Percentiles rank a stretch among this genome's conserved stretches.
phyloP scores from a whole-genome alignment of 257 asterid genomes.

The Solanum ahanhuiri region DNA sequence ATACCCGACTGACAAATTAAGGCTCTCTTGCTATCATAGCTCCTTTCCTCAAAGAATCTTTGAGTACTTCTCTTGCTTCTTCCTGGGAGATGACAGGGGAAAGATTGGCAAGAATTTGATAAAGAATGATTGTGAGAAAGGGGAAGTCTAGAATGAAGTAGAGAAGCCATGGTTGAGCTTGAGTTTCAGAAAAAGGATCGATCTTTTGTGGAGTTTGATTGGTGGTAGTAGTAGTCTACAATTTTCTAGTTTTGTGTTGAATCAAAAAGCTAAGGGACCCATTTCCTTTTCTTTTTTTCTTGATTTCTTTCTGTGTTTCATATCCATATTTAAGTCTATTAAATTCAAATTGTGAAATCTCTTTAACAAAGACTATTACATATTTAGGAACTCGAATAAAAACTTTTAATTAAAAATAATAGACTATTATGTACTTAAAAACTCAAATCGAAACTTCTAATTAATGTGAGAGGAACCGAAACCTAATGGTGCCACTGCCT shows the following conservation, averaged over 20 bases:
- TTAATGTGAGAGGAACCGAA: rapidly evolving
- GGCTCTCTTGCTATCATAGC: conserved; percentile 3
- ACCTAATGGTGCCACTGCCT: neutral
- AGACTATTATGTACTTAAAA: rapidly evolving
- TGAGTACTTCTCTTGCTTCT: neutral
- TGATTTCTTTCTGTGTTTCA: rapidly evolving
- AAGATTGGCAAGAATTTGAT: conserved; percentile 4
- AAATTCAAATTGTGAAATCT: rapidly evolving
- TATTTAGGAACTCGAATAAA: rapidly evolving
- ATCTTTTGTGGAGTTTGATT: conserved; percentile 1
- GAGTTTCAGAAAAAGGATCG: neutral
- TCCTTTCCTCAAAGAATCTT: neutral
- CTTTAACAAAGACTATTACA: too few relatives aligned
- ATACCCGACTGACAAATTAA: conserved; percentile 28
- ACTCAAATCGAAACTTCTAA: rapidly evolving
- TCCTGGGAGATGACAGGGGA: neutral
- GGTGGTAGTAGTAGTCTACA: neutral
- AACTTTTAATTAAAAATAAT: rapidly evolving
- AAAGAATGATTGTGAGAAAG: conserved; percentile 14
- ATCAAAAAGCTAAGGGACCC: neutral
- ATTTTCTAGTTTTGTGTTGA: neutral
- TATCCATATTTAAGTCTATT: rapidly evolving
- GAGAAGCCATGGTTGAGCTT: conserved; percentile 43
- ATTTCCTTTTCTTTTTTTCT: neutral
- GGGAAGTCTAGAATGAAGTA: conserved; percentile 31